Percentiles rank a stretch among this genome's conserved stretches.
These are phyloP conservation scores for Pseudocercospora crystallina DNA, from an alignment of 2,329 filamentous ascomycete genomes.

Conservation along the genomic window DNA sequence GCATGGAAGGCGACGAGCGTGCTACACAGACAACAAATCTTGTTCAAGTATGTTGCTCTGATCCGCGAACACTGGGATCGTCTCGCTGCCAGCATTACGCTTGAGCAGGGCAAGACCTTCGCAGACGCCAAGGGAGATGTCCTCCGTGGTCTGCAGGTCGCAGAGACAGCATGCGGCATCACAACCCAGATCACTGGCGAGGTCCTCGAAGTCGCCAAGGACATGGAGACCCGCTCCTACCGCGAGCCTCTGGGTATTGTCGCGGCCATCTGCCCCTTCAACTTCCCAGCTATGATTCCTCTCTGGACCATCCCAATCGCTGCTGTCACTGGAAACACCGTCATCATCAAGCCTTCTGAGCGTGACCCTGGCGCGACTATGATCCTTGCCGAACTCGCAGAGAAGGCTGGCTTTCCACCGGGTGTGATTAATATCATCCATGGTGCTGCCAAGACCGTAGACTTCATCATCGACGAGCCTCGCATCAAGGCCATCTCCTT, in stretches of 20 bases:
- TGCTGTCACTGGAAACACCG: constrained; percentile 78
- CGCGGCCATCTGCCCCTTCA: constrained; percentile 84
- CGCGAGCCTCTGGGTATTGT: constrained; percentile 78
- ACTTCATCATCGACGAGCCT: constrained; percentile 83
- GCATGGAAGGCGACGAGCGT: constrained; percentile 72
- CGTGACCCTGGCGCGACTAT: constrained; percentile 80
- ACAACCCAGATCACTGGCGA: constrained; percentile 81
- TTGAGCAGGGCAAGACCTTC: constrained; percentile 88
- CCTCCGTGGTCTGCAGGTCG: constrained; percentile 77
- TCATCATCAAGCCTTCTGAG: constrained; percentile 84
- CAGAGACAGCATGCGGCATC: constrained; percentile 77
- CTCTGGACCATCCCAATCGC: constrained; percentile 89
- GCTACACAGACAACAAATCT: constrained; percentile 75
- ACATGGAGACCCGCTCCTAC: constrained; percentile 86
- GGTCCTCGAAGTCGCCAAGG: constrained; percentile 80
- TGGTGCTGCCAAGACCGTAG: constrained; percentile 75
- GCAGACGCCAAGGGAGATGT: constrained; percentile 81
- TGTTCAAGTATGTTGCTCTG: constrained; percentile 80
- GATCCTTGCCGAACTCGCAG: constrained; percentile 77
- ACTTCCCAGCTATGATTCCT: constrained; percentile 90
- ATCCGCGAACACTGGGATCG: constrained; percentile 85
- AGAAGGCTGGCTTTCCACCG: constrained; percentile 77
- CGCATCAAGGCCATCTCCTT: constrained; percentile 85
- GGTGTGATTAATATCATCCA: constrained; percentile 84
- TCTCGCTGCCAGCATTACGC: constrained; percentile 77